Evolutionary conservation across 306 rosid species (phyloP), one percentile per base, ranked within the genome.

Genomic region (Canavalia gladiata): DNA sequence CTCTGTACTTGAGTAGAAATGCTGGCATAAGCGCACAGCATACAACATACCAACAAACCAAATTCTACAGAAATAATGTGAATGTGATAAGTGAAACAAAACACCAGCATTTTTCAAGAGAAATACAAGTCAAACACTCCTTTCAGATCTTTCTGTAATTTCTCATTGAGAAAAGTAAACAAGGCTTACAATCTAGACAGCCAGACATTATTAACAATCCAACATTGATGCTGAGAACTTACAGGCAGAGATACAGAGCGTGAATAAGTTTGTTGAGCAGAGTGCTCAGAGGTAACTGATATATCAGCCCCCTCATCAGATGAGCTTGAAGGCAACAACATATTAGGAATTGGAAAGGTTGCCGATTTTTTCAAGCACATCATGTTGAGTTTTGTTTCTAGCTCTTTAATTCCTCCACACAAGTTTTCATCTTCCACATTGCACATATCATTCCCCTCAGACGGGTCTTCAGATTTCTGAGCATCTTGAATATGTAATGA

Each of bases 171-270:
- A 57, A 12, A 62, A 63, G 9, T 7, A 46, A 34, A 68, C 13
- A 75, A 30, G 6, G 33, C n/a, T 58, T 11, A 7, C 46, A 50
- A 10, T 9, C 10, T 39, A 45, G 9, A 68, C 7, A 56, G 37
- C 10, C 35, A 80, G 3, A 65, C 46, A 46, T 62, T 39, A 64
- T 35, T 0, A 7, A 72, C 49, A 37, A 31, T 30, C 31, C 34
- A 11, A 18, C 51, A 76, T 28, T 56, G 67, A 31, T 28, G 69
- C 29, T 13, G 2, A 65, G 35, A 75, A 81, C 98, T 91, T 86
- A 95, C 97, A 8, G 97, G 97, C 81, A 89, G 80, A 47, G 99
- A 91, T 39, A 87, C 54, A 0, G 97, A 87, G 8, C 92, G 88
- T 9, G 84, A 60, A 86, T 11, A 87, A 67, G 82, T 67, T 62